Conservation (phyloP, 129 eudicot species). For the Centella asiatica region DNA sequence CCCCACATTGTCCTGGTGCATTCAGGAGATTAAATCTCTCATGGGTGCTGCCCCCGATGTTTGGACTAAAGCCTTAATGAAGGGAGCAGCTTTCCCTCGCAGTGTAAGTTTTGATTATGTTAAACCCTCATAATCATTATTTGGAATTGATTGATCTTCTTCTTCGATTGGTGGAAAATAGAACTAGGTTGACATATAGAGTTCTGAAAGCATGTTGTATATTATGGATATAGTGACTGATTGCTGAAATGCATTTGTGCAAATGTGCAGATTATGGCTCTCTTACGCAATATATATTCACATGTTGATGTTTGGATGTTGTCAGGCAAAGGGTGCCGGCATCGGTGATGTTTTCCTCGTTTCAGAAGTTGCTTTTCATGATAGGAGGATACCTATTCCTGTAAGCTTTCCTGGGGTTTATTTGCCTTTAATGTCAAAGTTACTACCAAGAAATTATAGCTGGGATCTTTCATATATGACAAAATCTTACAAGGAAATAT, state of each 20-base stretch:
- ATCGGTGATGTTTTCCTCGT: conserved; percentile 75
- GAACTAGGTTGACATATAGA: too few relatives aligned
- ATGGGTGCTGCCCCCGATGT: too few relatives aligned
- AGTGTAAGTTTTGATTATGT: too few relatives aligned
- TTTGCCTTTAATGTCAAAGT: not conserved
- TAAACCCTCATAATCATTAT: too few relatives aligned
- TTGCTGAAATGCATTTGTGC: not conserved
- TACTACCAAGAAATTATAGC: not conserved
- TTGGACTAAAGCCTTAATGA: too few relatives aligned
- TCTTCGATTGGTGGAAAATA: too few relatives aligned
- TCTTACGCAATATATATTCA: not conserved
- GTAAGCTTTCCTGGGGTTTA: conserved; percentile 25
- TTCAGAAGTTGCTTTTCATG: conserved; percentile 79
- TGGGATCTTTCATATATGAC: too few relatives aligned
- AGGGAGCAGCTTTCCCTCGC: too few relatives aligned
- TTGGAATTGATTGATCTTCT: too few relatives aligned
- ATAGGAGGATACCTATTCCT: conserved; percentile 85
- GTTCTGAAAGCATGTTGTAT: not conserved
- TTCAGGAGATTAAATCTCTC: too few relatives aligned
- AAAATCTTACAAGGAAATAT: too few relatives aligned
- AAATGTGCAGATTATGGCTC: not conserved
- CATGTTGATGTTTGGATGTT: conserved; percentile 11
- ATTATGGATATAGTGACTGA: not conserved
- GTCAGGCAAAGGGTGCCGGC: conserved; percentile 80
- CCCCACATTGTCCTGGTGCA: too few relatives aligned